Evolutionary conservation across 176 grass and related monocot species (phyloP).

Genomic region (Raddia guianensis): DNA sequence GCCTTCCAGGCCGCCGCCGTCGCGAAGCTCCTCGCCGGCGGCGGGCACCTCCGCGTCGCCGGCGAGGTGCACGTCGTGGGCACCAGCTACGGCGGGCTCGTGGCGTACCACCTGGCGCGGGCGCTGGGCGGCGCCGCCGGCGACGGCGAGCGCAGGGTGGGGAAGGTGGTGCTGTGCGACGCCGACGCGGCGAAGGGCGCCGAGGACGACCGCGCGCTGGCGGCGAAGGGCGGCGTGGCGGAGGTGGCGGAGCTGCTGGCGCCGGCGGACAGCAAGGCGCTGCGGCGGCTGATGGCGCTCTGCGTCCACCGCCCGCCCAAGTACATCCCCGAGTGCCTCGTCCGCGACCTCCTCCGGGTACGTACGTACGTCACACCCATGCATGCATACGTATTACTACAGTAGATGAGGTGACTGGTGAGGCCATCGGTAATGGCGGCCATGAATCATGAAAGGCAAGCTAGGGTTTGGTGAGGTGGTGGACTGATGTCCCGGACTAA

Average conservation of each 20-base stretch:
- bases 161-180: conserved; percentile 69
- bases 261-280: conserved; percentile 44
- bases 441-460: not conserved
- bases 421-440: no score
- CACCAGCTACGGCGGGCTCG: conserved; percentile 93
- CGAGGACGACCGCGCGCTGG: conserved; percentile 64
- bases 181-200: conserved; percentile 66
- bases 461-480: not conserved
- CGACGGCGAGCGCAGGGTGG: not conserved
- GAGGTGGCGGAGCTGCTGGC: conserved; percentile 57
- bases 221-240: conserved; percentile 55
- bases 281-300: conserved; percentile 57
- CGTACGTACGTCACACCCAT: conserved; percentile 33
- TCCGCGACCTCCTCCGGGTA: conserved; percentile 67
- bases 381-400: not conserved
- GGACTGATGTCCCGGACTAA: no score
- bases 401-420: no score
- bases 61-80: conserved; percentile 55
- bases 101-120: conserved; percentile 78
- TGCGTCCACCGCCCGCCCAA: conserved; percentile 53
- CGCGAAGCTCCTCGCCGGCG: conserved; percentile 43
- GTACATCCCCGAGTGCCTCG: conserved; percentile 74
- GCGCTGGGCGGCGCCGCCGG: conserved; percentile 29
- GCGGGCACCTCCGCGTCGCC: conserved; percentile 17
- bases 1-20: conserved; percentile 77